phyloP scores from a whole-genome alignment of 345 rosid genomes.

The Aquilaria sinensis region DNA sequence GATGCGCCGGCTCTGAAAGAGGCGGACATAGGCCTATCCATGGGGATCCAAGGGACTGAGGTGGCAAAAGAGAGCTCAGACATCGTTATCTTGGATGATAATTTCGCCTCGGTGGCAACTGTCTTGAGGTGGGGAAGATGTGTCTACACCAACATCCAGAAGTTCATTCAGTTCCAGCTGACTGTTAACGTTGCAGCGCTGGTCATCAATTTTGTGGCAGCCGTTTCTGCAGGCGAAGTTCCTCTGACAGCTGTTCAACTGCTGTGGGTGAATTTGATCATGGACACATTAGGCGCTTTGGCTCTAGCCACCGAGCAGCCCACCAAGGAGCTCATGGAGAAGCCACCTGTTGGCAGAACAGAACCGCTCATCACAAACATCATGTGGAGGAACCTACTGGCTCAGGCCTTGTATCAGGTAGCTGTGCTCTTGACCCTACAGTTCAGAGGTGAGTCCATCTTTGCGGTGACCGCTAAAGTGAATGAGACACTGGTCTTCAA shows the following conservation, averaged over 20 bases:
- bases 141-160: constrained; percentile 68
- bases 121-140: constrained; percentile 79
- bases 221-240: constrained; percentile 61
- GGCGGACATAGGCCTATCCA: constrained; percentile 71
- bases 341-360: constrained; percentile 48
- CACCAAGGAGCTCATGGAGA: constrained; percentile 57
- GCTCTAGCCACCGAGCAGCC: constrained; percentile 71
- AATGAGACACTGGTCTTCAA: constrained; percentile 69
- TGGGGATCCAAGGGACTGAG: constrained; percentile 78
- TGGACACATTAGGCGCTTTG: constrained; percentile 76
- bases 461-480: constrained; percentile 40
- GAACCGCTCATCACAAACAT: constrained; percentile 61
- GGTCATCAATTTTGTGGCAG: constrained; percentile 65
- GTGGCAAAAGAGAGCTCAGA: constrained; percentile 83
- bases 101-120: constrained; percentile 58
- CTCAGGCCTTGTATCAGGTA: constrained; percentile 67
- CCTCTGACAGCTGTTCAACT: constrained; percentile 67
- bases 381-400: constrained; percentile 73
- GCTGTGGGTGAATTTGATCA: constrained; percentile 72
- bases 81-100: constrained; percentile 67
- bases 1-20: constrained; percentile 79
- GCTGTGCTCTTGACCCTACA: constrained; percentile 54
- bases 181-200: constrained; percentile 65
- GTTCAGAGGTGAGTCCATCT: constrained; percentile 54
- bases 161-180: constrained; percentile 77